Evolutionary conservation across 352 stramenopile species (phyloP).

Genomic region (Phytophthora europaea): DNA sequence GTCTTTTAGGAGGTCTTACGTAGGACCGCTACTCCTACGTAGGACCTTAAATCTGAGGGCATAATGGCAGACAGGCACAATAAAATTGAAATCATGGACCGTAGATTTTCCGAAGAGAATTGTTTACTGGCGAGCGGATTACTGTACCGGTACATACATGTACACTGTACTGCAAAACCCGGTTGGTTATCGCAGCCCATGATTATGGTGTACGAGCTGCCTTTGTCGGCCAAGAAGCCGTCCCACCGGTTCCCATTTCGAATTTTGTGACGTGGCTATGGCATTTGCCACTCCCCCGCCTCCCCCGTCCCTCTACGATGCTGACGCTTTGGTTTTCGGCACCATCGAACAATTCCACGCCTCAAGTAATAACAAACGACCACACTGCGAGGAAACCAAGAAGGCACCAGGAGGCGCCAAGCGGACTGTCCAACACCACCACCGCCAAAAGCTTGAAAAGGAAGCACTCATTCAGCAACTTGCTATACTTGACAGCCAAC

Average conservation of each 20-base stretch:
- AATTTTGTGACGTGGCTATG: not conserved
- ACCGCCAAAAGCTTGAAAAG: constrained; percentile 15
- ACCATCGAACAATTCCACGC: not conserved
- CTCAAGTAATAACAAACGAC: not conserved
- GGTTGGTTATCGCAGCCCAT: too few relatives aligned
- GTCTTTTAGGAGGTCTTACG: too few relatives aligned
- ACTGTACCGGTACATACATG: too few relatives aligned
- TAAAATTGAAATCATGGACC: too few relatives aligned
- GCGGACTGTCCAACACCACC: not conserved
- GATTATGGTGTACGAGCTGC: too few relatives aligned
- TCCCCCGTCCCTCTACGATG: not conserved
- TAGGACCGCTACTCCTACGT: too few relatives aligned
- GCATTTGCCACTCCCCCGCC: not conserved
- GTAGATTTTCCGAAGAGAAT: too few relatives aligned
- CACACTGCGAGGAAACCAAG: not conserved
- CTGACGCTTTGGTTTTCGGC: not conserved
- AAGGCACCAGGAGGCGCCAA: not conserved
- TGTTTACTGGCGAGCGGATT: too few relatives aligned
- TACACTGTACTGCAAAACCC: too few relatives aligned
- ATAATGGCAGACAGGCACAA: too few relatives aligned
- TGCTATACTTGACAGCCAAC: not conserved
- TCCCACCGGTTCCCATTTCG: not conserved
- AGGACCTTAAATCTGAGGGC: too few relatives aligned
- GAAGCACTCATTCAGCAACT: not conserved
- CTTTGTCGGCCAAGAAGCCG: too few relatives aligned